Evolutionary conservation across 2,329 filamentous ascomycete genomes (phyloP).

Genomic region (Xylaria multiplex): DNA sequence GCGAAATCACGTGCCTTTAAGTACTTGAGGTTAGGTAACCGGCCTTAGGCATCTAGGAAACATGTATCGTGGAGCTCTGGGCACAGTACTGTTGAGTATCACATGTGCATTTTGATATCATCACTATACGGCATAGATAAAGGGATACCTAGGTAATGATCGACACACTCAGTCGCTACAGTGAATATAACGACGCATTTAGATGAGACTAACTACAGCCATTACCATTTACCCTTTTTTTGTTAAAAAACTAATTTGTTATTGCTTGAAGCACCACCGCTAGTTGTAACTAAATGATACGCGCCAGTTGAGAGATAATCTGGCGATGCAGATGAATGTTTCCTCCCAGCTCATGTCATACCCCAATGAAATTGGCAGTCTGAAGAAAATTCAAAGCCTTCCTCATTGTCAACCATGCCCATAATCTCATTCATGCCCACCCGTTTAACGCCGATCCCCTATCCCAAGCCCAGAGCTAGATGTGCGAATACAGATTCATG

Average conservation of each 20-base stretch:
- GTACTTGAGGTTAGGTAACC: no score
- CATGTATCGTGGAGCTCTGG: background rate
- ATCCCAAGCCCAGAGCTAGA: conserved; percentile 37
- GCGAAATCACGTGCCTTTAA: conserved; percentile 39
- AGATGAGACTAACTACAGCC: background rate
- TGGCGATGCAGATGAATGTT: no score
- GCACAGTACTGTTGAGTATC: no score
- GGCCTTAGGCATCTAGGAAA: no score
- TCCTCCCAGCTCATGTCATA: conserved; percentile 1
- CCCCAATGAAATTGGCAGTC: conserved; percentile 28
- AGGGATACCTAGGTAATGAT: no score
- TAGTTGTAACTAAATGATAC: conserved; percentile 3
- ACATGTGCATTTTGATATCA: no score
- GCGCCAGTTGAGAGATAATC: background rate
- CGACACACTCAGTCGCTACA: no score
- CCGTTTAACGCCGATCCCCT: conserved; percentile 39
- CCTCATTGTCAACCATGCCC: conserved; percentile 31
- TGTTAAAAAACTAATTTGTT: conserved; percentile 4
- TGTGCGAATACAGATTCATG: conserved; percentile 39
- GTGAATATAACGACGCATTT: background rate
- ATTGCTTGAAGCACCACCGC: background rate
- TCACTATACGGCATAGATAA: no score
- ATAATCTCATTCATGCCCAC: conserved; percentile 37
- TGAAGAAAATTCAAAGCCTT: conserved; percentile 35
- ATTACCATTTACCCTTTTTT: background rate